Percentiles rank a stretch among this genome's conserved stretches.
Conservation (phyloP, 202 grass and related monocot genomes). For the Carex arenaria region DNA sequence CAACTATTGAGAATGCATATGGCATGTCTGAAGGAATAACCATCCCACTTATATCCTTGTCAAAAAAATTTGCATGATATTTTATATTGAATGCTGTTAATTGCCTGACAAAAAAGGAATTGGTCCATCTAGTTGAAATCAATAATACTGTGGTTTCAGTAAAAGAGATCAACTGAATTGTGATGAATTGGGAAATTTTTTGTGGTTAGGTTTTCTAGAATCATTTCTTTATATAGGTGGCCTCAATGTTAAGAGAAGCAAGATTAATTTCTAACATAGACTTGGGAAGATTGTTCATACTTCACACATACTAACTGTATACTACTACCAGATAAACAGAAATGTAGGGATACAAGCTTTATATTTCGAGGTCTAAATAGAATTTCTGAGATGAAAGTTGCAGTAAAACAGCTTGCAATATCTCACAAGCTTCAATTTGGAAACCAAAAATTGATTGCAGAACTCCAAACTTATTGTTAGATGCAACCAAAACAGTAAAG, state of each 20-base stretch:
- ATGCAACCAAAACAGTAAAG: background rate
- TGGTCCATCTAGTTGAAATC: background rate
- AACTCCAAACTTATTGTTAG: background rate
- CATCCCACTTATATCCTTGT: slow-evolving; percentile 21
- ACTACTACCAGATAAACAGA: background rate
- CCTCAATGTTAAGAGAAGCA: background rate
- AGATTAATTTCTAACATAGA: background rate
- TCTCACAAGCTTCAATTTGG: background rate
- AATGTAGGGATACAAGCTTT: background rate
- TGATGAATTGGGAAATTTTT: background rate
- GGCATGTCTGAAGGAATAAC: slow-evolving; percentile 24
- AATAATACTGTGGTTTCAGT: background rate
- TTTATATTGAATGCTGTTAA: background rate
- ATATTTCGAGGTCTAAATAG: too few relatives aligned
- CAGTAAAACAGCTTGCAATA: too few relatives aligned
- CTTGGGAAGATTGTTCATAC: background rate
- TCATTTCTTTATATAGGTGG: background rate
- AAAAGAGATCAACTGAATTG: background rate
- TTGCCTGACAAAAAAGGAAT: background rate
- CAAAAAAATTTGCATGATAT: background rate
- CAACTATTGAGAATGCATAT: slow-evolving; percentile 32
- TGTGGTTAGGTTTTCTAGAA: background rate
- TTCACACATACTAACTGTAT: background rate
- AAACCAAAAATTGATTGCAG: background rate
- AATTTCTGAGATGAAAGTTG: background rate